These are phyloP conservation scores for Termitomyces heimii DNA, from an alignment of 768 basidiomycete species.

Conservation along the genomic window DNA sequence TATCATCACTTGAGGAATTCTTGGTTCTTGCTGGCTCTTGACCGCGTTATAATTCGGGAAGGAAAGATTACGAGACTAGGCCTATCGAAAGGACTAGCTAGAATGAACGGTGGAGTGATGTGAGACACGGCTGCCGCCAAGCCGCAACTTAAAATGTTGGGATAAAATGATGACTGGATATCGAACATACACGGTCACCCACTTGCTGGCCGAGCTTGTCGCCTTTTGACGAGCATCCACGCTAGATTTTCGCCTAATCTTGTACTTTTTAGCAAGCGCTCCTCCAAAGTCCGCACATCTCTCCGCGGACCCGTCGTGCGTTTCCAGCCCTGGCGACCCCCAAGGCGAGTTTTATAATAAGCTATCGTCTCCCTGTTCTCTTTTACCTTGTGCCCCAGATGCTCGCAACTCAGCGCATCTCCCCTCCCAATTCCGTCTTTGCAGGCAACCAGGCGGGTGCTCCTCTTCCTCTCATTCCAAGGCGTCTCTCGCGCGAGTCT, in stretches of 20 bases:
- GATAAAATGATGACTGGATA: slow-evolving; percentile 6
- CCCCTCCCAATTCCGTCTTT: slow-evolving; percentile 25
- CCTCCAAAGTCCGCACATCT: slow-evolving; percentile 2
- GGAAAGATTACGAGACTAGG: neutral
- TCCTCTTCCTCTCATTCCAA: slow-evolving; percentile 61
- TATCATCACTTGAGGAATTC: too few relatives aligned
- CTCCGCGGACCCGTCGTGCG: slow-evolving; percentile 4
- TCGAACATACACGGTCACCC: neutral
- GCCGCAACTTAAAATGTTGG: slow-evolving; percentile 7
- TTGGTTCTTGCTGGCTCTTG: neutral
- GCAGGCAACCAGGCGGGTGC: slow-evolving; percentile 42
- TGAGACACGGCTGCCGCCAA: slow-evolving; percentile 6
- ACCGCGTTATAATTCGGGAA: neutral
- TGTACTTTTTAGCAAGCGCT: slow-evolving; percentile 4
- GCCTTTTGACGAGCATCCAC: slow-evolving; percentile 2
- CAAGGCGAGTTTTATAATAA: slow-evolving; percentile 3
- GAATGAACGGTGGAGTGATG: slow-evolving; percentile 2
- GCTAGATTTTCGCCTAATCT: slow-evolving; percentile 1
- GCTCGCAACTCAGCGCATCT: slow-evolving; percentile 42
- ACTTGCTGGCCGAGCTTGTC: neutral
- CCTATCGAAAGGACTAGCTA: neutral
- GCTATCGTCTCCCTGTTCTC: too few relatives aligned
- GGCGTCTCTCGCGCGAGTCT: slow-evolving; percentile 32
- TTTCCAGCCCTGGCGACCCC: neutral
- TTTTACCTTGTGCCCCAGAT: slow-evolving; percentile 21